A percentile compares a stretch with the other conserved stretches of the same genome.
These are phyloP conservation scores for Emergomyces orientalis DNA, from an alignment of 2,329 filamentous ascomycete genomes.

Conservation along the genomic window DNA sequence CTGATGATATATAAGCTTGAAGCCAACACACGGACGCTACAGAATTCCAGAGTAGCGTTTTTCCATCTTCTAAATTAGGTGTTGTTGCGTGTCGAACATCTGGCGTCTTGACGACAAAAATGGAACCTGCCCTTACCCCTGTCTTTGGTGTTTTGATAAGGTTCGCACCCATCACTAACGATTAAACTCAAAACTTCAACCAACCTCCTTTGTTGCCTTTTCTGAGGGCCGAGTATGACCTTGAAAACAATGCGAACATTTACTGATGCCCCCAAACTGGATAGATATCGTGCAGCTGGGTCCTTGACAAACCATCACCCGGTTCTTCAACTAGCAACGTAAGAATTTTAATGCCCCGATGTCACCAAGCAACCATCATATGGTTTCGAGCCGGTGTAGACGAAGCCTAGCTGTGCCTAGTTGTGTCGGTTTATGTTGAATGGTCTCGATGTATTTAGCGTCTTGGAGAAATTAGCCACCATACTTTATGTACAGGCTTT, in stretches of 20 bases:
- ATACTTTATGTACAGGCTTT: background rate
- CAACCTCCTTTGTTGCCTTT: background rate
- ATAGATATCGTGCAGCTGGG: background rate
- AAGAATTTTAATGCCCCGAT: background rate
- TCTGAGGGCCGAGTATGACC: background rate
- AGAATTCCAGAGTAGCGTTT: background rate
- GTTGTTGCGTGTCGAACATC: background rate
- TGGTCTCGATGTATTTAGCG: background rate
- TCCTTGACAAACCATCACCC: background rate
- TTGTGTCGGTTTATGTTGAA: too few relatives aligned
- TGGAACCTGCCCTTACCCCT: background rate
- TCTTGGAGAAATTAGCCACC: background rate
- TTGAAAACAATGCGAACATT: background rate
- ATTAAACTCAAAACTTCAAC: background rate
- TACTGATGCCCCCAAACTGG: background rate
- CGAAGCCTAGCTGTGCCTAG: background rate
- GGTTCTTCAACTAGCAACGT: background rate
- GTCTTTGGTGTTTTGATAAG: background rate
- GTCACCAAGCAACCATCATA: background rate
- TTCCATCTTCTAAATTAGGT: background rate
- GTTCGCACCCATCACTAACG: background rate
- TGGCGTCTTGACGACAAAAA: background rate
- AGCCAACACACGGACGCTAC: background rate
- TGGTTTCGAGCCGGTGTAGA: background rate
- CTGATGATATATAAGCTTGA: background rate